Base-by-base conservation (phyloP, 805 yeast genomes). In the Hanseniaspora clermontiae region DNA sequence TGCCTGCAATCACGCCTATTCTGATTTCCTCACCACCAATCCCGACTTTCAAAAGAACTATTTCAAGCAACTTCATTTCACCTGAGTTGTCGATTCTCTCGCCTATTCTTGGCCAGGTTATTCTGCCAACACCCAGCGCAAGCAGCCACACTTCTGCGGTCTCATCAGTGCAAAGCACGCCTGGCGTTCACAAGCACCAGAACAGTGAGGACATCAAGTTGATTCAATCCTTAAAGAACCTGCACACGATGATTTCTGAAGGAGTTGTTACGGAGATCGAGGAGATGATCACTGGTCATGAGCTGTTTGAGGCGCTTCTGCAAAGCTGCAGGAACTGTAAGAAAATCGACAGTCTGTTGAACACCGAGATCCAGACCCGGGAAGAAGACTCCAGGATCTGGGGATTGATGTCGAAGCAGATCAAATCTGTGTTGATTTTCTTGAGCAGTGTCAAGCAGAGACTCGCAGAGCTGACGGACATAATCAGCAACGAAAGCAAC, bases 401-500 rank as follows among this genome's bases (percentile, higher is more conserved):
- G 81, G 97, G 91, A 61, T 90, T 86, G 61, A 83, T 87, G 37
- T 89, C 87, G 65, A 70, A 80, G 49, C 88, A 89, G 62, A 72
- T 91, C 61, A 88, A 87, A 64, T 82, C 95, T 0, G 84, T 90
- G 57, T 83, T 91, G 60, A 82, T 82, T 38, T 87, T 93, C 45
- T 73, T 91, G 61, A 93, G 91, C 2, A 80, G 87, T 1, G 88
- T 95, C 0, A 89, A 89, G 20, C 50, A 53, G 32, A 46, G 29
- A 31, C 37, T 53, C 4, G 11, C 20, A 8, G 51, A 46, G 7
- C 20, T 53, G 24, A 53, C 57, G 64, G 76, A 78, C 1, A 82
- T 95, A 1, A 84, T 91, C 80, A 77, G 79, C 55, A 96, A 87
- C 60, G 74, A 88, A 57, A 90, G 95, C 0, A 37, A 17, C 9